Percentiles rank a stretch among this genome's conserved stretches.
Conservation (phyloP, 1,284 basidiomycete species). For the Lentinus polychrous region DNA sequence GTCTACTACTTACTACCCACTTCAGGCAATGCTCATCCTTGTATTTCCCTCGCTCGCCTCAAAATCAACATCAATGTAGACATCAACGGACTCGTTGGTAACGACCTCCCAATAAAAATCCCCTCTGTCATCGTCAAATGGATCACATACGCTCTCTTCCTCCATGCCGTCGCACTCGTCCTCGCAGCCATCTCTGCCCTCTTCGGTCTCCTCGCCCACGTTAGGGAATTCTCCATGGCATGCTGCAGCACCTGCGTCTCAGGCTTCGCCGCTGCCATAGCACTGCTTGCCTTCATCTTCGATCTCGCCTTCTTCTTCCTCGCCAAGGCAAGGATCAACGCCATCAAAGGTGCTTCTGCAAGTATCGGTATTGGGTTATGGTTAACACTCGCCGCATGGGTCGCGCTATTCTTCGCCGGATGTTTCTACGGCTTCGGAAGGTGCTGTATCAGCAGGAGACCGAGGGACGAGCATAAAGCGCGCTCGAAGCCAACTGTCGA, state of each 20-base stretch:
- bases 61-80: conserved; percentile 40
- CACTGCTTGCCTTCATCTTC: conserved; percentile 80
- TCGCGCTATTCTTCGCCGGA: conserved; percentile 77
- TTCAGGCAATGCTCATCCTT: neutral
- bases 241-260: conserved; percentile 82
- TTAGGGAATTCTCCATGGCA: conserved; percentile 78
- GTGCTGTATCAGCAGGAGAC: conserved; percentile 64
- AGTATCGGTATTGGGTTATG: conserved; percentile 76
- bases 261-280: conserved; percentile 66
- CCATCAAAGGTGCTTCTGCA: conserved; percentile 60
- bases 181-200: conserved; percentile 66
- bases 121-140: conserved; percentile 79
- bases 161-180: conserved; percentile 80
- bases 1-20: conserved; percentile 22
- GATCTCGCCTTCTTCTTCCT: conserved; percentile 84
- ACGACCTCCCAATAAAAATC: conserved; percentile 58
- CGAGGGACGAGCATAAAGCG: conserved; percentile 32
- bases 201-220: conserved; percentile 78
- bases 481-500: conserved; percentile 22
- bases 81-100: conserved; percentile 71
- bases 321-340: conserved; percentile 71
- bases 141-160: conserved; percentile 82
- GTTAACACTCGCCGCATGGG: conserved; percentile 81
- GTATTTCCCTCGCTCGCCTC: neutral
- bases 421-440: conserved; percentile 79